Percentiles rank a stretch among this genome's conserved stretches.
phyloP scores from a whole-genome alignment of 306 rosid genomes.

The Astragalus membranaceus region DNA sequence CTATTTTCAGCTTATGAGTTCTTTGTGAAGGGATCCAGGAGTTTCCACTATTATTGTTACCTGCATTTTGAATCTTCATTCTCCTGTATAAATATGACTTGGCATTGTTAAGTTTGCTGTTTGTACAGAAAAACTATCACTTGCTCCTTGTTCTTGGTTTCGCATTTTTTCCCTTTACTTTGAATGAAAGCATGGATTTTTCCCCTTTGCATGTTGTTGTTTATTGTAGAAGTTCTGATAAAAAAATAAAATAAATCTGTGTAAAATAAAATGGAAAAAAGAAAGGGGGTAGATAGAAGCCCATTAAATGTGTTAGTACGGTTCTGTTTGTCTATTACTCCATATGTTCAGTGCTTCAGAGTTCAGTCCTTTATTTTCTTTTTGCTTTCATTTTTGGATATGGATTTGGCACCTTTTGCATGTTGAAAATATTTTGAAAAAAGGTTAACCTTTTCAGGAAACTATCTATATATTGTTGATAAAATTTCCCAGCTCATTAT shows the following conservation, averaged over 20 bases:
- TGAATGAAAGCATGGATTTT: background rate
- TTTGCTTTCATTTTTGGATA: constrained; percentile 11
- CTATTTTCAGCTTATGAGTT: background rate
- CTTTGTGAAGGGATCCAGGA: background rate
- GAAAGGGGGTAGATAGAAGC: background rate
- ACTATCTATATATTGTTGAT: background rate
- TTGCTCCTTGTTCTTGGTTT: background rate
- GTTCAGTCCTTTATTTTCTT: constrained; percentile 2
- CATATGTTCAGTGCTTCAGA: background rate
- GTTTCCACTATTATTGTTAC: background rate
- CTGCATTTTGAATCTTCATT: background rate
- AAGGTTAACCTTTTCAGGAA: background rate
- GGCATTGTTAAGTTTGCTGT: background rate
- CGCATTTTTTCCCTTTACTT: background rate
- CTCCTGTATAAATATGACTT: background rate
- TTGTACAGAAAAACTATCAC: background rate
- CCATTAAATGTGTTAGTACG: background rate
- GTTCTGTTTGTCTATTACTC: background rate
- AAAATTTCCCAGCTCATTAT: background rate
- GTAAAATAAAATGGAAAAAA: background rate
- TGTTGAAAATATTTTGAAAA: background rate
- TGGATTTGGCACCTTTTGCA: background rate
- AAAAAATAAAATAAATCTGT: background rate
- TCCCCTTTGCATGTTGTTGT: background rate
- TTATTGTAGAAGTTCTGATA: background rate